Evolutionary conservation across 306 rosid species (phyloP).

Genomic region (Hippophae gyantsensis): DNA sequence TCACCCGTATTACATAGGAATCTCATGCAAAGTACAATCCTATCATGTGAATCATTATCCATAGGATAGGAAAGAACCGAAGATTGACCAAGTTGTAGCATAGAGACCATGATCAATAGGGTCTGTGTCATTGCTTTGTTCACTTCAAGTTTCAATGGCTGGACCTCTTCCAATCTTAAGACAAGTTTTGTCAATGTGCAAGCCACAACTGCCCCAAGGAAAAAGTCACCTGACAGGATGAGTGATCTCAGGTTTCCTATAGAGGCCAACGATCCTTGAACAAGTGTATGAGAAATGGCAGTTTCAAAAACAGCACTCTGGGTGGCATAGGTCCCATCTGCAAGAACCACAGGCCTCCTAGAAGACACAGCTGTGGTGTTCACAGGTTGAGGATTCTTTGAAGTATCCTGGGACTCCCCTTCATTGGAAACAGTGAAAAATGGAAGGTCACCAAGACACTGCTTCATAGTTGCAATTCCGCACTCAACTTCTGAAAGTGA

Average conservation of each 20-base stretch:
- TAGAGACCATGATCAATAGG: constrained; percentile 50
- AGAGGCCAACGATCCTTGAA: constrained; percentile 53
- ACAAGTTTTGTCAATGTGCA: constrained; percentile 61
- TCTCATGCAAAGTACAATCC: constrained; percentile 53
- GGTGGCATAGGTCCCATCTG: constrained; percentile 73
- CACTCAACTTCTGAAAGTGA: constrained; percentile 72
- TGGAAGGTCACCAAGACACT: constrained; percentile 74
- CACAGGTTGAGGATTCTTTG: constrained; percentile 33
- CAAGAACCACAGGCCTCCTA: constrained; percentile 56
- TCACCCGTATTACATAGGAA: constrained; percentile 52
- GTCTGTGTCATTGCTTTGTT: constrained; percentile 42
- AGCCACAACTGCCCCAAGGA: constrained; percentile 56
- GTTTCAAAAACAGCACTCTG: constrained; percentile 66
- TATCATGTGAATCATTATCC: constrained; percentile 58
- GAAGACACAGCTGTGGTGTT: constrained; percentile 46
- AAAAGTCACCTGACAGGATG: constrained; percentile 62
- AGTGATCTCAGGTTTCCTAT: constrained; percentile 63
- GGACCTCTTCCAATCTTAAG: constrained; percentile 68
- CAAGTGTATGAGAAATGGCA: constrained; percentile 47
- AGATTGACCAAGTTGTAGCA: constrained; percentile 63
- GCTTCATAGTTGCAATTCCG: constrained; percentile 54
- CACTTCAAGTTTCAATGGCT: constrained; percentile 50
- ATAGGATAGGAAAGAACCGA: constrained; percentile 57
- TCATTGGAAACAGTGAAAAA: constrained; percentile 49
- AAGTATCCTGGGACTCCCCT: constrained; percentile 38